phyloP scores from a whole-genome alignment of 2,329 filamentous ascomycete species.

The Aspergillus sp. region DNA sequence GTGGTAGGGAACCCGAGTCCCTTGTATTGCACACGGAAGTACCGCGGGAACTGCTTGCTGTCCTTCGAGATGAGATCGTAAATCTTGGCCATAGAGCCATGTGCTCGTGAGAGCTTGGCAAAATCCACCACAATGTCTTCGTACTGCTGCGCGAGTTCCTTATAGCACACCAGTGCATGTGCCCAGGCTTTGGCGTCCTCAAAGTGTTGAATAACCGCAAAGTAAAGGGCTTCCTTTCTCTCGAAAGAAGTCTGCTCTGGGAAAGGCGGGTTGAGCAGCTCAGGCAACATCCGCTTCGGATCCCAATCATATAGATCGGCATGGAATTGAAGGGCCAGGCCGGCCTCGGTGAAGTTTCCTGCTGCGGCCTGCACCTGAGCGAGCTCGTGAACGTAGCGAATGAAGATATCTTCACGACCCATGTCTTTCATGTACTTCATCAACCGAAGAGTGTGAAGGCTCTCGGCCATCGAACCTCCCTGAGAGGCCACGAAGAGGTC shows the following conservation, averaged over 20 bases:
- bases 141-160: constrained; percentile 88
- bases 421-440: constrained; percentile 98
- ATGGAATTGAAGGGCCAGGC: constrained; percentile 83
- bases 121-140: constrained; percentile 89
- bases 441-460: constrained; percentile 83
- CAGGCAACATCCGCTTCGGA: constrained; percentile 64
- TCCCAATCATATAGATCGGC: constrained; percentile 95
- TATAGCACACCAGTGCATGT: constrained; percentile 82
- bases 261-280: constrained; percentile 72
- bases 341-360: constrained; percentile 82
- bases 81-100: constrained; percentile 87
- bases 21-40: constrained; percentile 88
- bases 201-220: constrained; percentile 91
- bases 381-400: constrained; percentile 91
- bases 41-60: constrained; percentile 75
- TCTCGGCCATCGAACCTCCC: constrained; percentile 70
- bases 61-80: constrained; percentile 86
- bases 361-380: constrained; percentile 73
- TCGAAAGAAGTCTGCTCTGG: constrained; percentile 86
- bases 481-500: constrained; percentile 90
- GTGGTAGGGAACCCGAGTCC: constrained; percentile 82
- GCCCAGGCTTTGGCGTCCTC: constrained; percentile 95
- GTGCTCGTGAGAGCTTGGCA: constrained; percentile 81
- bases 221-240: constrained; percentile 87
- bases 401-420: constrained; percentile 95